Evolutionary conservation across 2,329 filamentous ascomycete species (phyloP), one percentile per base, ranked within the genome.

Genomic region (Scleromitrula shiraiana): DNA sequence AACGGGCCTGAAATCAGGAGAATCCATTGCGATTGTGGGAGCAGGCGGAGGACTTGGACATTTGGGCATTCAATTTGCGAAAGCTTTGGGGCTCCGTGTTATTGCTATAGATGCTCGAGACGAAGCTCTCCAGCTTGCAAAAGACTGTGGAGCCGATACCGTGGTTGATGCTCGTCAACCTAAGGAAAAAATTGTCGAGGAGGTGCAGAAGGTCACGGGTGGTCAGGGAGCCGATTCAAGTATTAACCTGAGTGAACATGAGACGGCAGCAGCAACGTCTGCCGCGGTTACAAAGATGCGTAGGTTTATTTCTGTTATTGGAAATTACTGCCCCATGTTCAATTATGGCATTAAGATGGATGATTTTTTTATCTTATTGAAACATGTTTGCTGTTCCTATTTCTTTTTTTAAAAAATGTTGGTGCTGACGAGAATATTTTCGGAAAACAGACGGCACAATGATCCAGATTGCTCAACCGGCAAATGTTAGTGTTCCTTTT

Each of bases 251-350:
- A 70, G 70, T n/a, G 77, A 81, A 52, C 72, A 74, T 15, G 59
- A 66, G 2, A 63, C 62, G 0, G 72, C 77, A 2, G 71, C 75
- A 33, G 75, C 68, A 5, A 61, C 72, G 19, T 71, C 69, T 0
- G 77, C 73, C 44, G 76, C 76, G 0, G 65, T 79, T 1, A 82
- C 78, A 0, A 73, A 69, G 56, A 79, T 75, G 70, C 78, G 82
- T 46, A 46, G 24, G 36, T 46, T 12, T 43, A 19, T 15, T 8
- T 26, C 14, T 17, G 14, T 1, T 8, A 19, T 14, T 46, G n/a
- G 19, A 20, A 41, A 17, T 15, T 15, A 33, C 14, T 23, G 19
- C 27, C 24, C 32, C 14, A 7, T 6, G n/a, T 8, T 33, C 30
- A 5, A 24, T 33, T 9, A 33, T 46, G 20, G 20, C 26, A 32